Conservation (phyloP, 495 filamentous ascomycete genomes). For the Filosporella fistucella region DNA sequence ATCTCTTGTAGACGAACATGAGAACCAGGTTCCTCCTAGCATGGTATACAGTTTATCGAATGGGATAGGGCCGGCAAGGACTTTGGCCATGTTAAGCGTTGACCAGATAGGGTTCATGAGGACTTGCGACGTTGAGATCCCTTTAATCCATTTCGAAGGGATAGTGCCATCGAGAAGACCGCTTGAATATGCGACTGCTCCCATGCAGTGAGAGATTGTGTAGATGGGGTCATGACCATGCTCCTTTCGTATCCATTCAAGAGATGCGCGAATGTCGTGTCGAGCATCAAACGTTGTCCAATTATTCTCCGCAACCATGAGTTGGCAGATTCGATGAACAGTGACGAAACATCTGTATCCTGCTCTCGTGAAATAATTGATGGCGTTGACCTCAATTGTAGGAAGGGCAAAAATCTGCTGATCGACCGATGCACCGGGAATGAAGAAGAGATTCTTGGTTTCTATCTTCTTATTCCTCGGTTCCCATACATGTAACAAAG, state of each 20-base stretch:
- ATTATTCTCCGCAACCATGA: slow-evolving; percentile 43
- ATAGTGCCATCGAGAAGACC: slow-evolving; percentile 65
- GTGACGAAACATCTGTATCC: slow-evolving; percentile 56
- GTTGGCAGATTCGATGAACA: slow-evolving; percentile 57
- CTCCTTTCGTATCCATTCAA: slow-evolving; percentile 45
- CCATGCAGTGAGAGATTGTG: slow-evolving; percentile 63
- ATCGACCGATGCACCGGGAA: slow-evolving; percentile 59
- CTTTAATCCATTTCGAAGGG: slow-evolving; percentile 49
- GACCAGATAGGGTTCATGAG: slow-evolving; percentile 62
- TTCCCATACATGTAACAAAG: slow-evolving; percentile 51
- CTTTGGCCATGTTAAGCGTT: slow-evolving; percentile 55
- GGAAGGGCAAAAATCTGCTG: slow-evolving; percentile 62
- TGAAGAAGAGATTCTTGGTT: slow-evolving; percentile 49
- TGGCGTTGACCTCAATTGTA: slow-evolving; percentile 58
- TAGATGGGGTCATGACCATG: slow-evolving; percentile 43
- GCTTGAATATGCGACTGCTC: slow-evolving; percentile 51
- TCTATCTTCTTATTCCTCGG: slow-evolving; percentile 27
- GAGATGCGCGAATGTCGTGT: slow-evolving; percentile 54
- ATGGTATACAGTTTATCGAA: slow-evolving; percentile 42
- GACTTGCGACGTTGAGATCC: slow-evolving; percentile 59
- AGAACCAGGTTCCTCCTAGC: slow-evolving; percentile 49
- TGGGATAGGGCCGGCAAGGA: slow-evolving; percentile 37
- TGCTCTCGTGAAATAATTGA: slow-evolving; percentile 58
- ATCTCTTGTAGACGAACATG: slow-evolving; percentile 37
- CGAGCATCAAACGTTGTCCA: slow-evolving; percentile 60